These are phyloP conservation scores for Limonium bicolor DNA, from an alignment of 148 eudicot species.

Conservation along the genomic window DNA sequence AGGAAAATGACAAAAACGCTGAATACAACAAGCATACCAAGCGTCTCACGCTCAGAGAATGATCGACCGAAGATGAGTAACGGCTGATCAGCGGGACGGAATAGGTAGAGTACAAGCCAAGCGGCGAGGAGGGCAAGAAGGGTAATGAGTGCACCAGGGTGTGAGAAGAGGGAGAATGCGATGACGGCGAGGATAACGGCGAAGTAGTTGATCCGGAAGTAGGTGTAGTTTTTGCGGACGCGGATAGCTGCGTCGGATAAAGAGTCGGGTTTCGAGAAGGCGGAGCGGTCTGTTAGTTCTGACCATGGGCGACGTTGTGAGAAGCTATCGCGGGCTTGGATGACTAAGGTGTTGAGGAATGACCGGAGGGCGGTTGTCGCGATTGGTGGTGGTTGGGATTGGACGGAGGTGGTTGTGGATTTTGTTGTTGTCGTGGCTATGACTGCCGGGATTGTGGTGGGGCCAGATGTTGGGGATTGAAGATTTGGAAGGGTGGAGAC, in stretches of 20 bases:
- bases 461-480: too few species aligned
- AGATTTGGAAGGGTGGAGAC: slow-evolving; percentile 39
- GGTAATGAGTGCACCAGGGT: slow-evolving; percentile 65
- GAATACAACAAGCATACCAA: slow-evolving; percentile 24
- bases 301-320: slow-evolving; percentile 76
- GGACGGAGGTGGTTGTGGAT: slow-evolving; percentile 3
- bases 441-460: slow-evolving; percentile 21
- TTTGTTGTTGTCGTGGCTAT: slow-evolving; percentile 2
- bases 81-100: slow-evolving; percentile 71
- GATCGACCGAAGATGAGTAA: slow-evolving; percentile 42
- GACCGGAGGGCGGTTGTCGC: slow-evolving; percentile 41
- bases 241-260: slow-evolving; percentile 63
- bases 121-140: slow-evolving; percentile 50
- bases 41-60: slow-evolving; percentile 61
- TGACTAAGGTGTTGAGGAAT: slow-evolving; percentile 32
- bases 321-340: slow-evolving; percentile 28
- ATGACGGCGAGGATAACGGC: slow-evolving; percentile 29
- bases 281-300: slow-evolving; percentile 60
- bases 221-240: slow-evolving; percentile 63
- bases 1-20: slow-evolving; percentile 49
- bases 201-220: slow-evolving; percentile 77
- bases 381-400: slow-evolving; percentile 19
- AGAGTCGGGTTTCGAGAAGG: slow-evolving; percentile 70
- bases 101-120: slow-evolving; percentile 82
- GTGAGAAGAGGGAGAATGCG: slow-evolving; percentile 55